These are phyloP conservation scores for Ceratocystis alfenasii DNA, from an alignment of 2,329 filamentous ascomycete genomes.

Conservation along the genomic window DNA sequence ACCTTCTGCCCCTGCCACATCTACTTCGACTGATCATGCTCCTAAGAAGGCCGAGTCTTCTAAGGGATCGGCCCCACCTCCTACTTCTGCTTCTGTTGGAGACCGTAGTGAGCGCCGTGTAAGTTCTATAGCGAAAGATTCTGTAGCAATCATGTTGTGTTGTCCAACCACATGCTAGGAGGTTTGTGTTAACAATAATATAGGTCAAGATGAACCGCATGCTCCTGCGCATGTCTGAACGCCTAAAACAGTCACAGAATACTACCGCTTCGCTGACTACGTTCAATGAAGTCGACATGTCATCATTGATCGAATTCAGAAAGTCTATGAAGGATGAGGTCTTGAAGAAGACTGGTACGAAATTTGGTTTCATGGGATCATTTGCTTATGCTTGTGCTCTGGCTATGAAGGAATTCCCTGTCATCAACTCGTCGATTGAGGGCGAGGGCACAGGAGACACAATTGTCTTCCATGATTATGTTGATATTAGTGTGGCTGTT, in stretches of 20 bases:
- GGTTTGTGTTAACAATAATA: constrained; percentile 9
- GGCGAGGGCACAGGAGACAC: constrained; percentile 91
- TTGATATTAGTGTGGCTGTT: constrained; percentile 93
- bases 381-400: constrained; percentile 83
- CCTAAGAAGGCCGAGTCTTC: constrained; percentile 23
- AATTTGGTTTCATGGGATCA: constrained; percentile 99
- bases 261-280: constrained; percentile 93
- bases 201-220: constrained; percentile 99
- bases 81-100: constrained; percentile 42
- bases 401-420: constrained; percentile 89
- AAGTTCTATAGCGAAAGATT: constrained; percentile 31
- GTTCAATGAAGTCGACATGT: constrained; percentile 99
- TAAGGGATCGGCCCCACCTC: constrained; percentile 21
- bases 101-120: constrained; percentile 79
- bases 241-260: constrained; percentile 98
- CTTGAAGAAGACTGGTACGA: constrained; percentile 89
- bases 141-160: too few species aligned
- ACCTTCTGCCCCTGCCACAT: constrained; percentile 18
- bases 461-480: constrained; percentile 95
- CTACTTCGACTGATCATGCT: constrained; percentile 7
- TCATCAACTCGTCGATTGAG: constrained; percentile 93
- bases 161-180: neutral
- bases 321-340: constrained; percentile 96
- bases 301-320: constrained; percentile 89
- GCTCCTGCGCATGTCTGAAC: constrained; percentile 92